A percentile compares a stretch with the other conserved stretches of the same genome.
Evolutionary conservation across 768 basidiomycete genomes (phyloP).

Genomic region (Guyanaporus albipodus): DNA sequence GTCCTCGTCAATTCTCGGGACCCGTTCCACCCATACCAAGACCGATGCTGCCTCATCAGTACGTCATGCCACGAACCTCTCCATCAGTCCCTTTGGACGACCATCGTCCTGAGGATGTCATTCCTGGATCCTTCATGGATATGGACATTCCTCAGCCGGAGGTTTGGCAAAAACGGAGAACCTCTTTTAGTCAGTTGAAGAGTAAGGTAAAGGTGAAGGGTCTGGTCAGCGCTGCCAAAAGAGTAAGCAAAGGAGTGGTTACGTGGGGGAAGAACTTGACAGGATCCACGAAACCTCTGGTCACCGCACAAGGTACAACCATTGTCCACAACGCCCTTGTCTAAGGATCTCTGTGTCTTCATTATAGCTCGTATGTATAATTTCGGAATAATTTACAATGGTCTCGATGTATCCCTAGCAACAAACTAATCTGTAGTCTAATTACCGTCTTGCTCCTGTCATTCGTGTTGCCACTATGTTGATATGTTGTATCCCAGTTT

Average conservation of each 20-base stretch:
- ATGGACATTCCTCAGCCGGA: slow-evolving; percentile 26
- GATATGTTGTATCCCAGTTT: slow-evolving; percentile 6
- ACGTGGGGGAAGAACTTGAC: slow-evolving; percentile 30
- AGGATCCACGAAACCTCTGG: slow-evolving; percentile 8
- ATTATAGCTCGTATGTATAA: slow-evolving; percentile 10
- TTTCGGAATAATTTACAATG: not conserved
- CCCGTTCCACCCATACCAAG: slow-evolving; percentile 7
- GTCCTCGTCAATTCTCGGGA: slow-evolving; percentile 3
- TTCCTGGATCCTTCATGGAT: slow-evolving; percentile 30
- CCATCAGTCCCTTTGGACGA: not conserved
- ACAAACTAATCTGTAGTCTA: slow-evolving; percentile 11
- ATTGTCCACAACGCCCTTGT: not conserved
- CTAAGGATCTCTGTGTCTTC: slow-evolving; percentile 13
- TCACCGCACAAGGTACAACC: not conserved
- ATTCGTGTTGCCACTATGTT: slow-evolving; percentile 12
- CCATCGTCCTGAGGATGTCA: not conserved
- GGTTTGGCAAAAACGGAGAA: slow-evolving; percentile 6
- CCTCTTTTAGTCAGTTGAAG: slow-evolving; percentile 10
- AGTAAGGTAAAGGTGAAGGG: slow-evolving; percentile 18
- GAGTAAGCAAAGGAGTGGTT: slow-evolving; percentile 27
- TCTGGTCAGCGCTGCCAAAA: slow-evolving; percentile 20
- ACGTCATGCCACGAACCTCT: not conserved
- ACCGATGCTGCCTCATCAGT: not conserved
- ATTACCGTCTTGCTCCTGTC: slow-evolving; percentile 4
- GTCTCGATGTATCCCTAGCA: slow-evolving; percentile 24